These are phyloP conservation scores for Ampelocalamus luodianensis DNA, from an alignment of 176 grass and related monocot genomes.

Conservation along the genomic window DNA sequence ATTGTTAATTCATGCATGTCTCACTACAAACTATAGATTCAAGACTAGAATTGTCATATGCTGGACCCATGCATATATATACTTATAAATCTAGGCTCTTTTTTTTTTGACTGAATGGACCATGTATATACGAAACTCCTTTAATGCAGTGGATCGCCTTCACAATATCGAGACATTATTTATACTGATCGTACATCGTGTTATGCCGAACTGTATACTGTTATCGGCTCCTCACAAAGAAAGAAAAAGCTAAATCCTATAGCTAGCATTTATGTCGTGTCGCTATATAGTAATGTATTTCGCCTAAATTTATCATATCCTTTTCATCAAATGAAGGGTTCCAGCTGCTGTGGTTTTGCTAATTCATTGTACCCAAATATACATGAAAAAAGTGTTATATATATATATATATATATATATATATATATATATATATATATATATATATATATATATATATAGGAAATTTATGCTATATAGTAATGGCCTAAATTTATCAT, in stretches of 20 bases:
- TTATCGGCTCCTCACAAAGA: no score
- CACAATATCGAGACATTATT: not conserved
- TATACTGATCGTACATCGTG: not conserved
- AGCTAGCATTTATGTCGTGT: not conserved
- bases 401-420: no score
- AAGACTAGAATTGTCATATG: not conserved
- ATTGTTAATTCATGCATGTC: not conserved
- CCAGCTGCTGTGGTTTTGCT: not conserved
- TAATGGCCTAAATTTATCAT: no score
- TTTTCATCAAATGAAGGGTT: constrained; percentile 1
- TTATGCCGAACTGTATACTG: not conserved
- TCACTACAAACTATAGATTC: not conserved
- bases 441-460: no score
- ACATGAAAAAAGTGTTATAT: not conserved
- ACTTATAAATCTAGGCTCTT: no score
- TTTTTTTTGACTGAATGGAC: no score
- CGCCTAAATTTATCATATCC: not conserved
- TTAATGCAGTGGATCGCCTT: not conserved
- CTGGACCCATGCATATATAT: not conserved
- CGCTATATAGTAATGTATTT: not conserved
- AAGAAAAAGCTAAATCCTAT: not conserved
- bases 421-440: no score
- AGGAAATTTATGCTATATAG: no score
- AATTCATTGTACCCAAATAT: not conserved
- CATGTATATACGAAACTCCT: no score